phyloP scores from a whole-genome alignment of 78 protist species.

The Dictyostelium citrinum region DNA sequence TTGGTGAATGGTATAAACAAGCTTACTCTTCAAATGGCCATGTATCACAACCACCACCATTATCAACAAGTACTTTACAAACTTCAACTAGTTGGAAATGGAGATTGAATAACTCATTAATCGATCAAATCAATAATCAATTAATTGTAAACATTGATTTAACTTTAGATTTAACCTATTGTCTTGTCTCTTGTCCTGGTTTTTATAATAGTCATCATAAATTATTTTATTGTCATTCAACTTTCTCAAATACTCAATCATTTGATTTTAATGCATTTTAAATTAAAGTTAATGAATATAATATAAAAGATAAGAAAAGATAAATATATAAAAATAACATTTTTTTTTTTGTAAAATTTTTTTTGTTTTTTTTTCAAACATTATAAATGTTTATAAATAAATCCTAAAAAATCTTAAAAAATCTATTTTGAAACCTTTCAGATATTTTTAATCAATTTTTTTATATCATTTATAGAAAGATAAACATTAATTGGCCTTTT shows the following conservation, averaged over 20 bases:
- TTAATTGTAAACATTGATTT: not conserved
- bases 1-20: not conserved
- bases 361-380: too few species aligned
- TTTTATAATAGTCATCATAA: not conserved
- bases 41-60: not conserved
- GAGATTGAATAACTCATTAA: not conserved
- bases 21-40: not conserved
- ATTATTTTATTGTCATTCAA: not conserved
- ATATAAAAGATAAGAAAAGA: too few species aligned
- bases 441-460: not conserved
- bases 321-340: not conserved
- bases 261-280: not conserved
- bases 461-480: too few species aligned
- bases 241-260: not conserved
- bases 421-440: not conserved
- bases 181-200: not conserved
- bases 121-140: not conserved
- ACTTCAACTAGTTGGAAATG: not conserved
- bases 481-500: not conserved
- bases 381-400: too few species aligned
- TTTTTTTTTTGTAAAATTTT: not conserved
- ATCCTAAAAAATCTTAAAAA: too few species aligned
- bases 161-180: not conserved
- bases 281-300: not conserved
- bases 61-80: constrained; percentile 10